Evolutionary conservation across 331 rosid genomes (phyloP).

Genomic region (Acacia pycnantha): DNA sequence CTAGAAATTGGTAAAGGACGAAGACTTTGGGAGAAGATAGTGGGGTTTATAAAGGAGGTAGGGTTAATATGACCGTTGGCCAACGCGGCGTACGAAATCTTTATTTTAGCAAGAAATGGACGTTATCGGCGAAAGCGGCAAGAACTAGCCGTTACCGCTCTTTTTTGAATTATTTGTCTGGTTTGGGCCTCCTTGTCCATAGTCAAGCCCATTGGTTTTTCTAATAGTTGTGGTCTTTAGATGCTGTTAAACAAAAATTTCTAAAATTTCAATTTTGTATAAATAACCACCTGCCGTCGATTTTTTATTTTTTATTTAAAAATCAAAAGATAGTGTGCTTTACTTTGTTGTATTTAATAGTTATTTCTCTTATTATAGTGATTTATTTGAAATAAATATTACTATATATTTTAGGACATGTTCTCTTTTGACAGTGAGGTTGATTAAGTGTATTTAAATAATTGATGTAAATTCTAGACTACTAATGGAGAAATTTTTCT

Average conservation of each 20-base stretch:
- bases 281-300: not conserved
- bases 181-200: constrained; percentile 21
- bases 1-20: not conserved
- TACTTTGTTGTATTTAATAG: not conserved
- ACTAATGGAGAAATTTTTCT: not conserved
- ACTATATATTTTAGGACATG: not conserved
- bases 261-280: no score
- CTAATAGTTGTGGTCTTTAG: no score
- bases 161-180: constrained; percentile 9
- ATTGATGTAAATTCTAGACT: not conserved
- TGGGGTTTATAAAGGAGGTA: constrained; percentile 41
- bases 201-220: not conserved
- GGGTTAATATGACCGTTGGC: constrained; percentile 78
- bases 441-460: not conserved
- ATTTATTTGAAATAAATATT: not conserved
- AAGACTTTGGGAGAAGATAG: not conserved
- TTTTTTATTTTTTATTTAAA: no score
- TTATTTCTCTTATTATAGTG: not conserved
- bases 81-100: not conserved
- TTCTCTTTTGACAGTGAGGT: not conserved
- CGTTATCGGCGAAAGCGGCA: not conserved
- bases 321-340: no score
- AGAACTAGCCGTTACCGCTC: constrained; percentile 77
- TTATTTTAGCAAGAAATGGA: not conserved
- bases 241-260: no score